Evolutionary conservation across 257 asterid genomes (phyloP), one percentile per base, ranked within the genome.

Genomic region (Nicotiana noctiflora): DNA sequence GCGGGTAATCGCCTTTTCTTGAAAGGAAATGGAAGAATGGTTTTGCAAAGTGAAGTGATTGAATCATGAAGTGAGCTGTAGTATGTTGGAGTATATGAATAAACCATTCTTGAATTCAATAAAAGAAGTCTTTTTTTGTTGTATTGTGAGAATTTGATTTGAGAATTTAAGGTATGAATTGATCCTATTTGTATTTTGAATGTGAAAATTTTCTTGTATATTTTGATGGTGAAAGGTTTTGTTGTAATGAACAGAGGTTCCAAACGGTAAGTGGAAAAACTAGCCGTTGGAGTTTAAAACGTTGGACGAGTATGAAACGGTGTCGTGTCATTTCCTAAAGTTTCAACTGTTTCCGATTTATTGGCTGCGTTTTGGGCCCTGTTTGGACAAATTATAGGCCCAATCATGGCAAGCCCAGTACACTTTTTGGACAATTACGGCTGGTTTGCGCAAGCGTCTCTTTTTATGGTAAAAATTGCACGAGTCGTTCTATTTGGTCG

Each of bases 31-130:
- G 98, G 99, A 27, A 95, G 93, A 63, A 95, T 86, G 59, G 82
- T 92, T 80, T 92, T 93, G 92, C 99, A 95, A 78, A 94, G 86
- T 59, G 99, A 92, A 82, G 96, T 85, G 81, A 95, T 89, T 62
- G 99, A 93, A 32, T 93, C 98, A 40, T 92, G 97, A 46, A 95
- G 87, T 10, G 97, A 88, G n/a, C 92, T 85, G 86, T 93, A 95
- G 88, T 92, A 95, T 17, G 95, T 86, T 37, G 98, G 97, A 27
- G 96, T 93, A 85, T 95, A 95, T 80, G 92, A 46, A 84, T 90
- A 85, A 83, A 89, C 89, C 99, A 95, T 94, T 84, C 79, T 79
- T 81, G 44, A 63, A 46, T 18, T 3, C 8, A 12, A n/a, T 21
- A 60, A 68, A 19, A 1, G 2, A 40, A 25, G 3, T 3, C 3